Evolutionary conservation across 345 rosid genomes (phyloP).

Genomic region (Anacardium occidentale): DNA sequence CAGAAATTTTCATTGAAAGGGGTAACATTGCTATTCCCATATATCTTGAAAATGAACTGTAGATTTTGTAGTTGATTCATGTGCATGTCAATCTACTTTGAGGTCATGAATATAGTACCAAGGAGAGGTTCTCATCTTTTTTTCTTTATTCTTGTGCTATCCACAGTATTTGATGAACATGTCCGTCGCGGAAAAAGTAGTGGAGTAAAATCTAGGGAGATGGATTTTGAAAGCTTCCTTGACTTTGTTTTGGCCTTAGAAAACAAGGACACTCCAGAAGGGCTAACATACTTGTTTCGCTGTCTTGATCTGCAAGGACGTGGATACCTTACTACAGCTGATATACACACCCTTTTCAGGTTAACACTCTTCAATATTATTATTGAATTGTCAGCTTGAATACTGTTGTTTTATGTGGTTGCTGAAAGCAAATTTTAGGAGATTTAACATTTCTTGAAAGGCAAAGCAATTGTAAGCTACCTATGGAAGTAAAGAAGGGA

Average conservation of each 20-base stretch:
- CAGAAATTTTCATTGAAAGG: conserved; percentile 92
- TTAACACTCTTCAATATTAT: conserved; percentile 20
- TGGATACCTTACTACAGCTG: conserved; percentile 92
- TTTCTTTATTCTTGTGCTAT: conserved; percentile 20
- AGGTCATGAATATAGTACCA: background rate
- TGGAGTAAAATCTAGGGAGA: conserved; percentile 74
- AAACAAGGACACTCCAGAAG: conserved; percentile 97
- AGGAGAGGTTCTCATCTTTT: conserved; percentile 7
- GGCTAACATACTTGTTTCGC: conserved; percentile 85
- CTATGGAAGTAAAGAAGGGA: conserved; percentile 93
- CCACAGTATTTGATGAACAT: conserved; percentile 90
- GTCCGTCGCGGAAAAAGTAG: conserved; percentile 75
- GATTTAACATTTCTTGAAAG: background rate
- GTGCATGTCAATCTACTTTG: background rate
- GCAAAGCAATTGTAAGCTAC: background rate
- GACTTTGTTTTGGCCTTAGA: conserved; percentile 96
- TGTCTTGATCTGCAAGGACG: conserved; percentile 90
- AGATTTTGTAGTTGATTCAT: background rate
- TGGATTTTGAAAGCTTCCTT: conserved; percentile 93
- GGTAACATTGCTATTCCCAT: conserved; percentile 40
- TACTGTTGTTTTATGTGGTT: background rate
- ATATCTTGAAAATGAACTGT: background rate
- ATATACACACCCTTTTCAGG: conserved; percentile 99
- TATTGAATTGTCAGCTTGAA: background rate
- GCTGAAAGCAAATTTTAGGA: background rate